Evolutionary conservation across 805 yeast species (phyloP), one percentile per base, ranked within the genome.

Genomic region (Cyberlindnera meyerae): DNA sequence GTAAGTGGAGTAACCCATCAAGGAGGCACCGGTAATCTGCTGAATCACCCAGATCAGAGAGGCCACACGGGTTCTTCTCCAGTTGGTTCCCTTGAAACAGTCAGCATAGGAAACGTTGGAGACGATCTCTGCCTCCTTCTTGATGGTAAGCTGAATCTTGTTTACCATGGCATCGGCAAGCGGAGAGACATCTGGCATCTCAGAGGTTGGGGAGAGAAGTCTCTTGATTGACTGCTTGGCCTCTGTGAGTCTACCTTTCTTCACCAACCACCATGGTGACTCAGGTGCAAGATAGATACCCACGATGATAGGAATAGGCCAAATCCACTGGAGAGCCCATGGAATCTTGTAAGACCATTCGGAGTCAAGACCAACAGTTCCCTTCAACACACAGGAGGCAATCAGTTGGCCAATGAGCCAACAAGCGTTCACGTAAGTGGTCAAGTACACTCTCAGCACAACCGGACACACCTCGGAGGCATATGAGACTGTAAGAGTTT

Each of bases 201-300:
- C 33, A 6, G 29, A 4, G 17, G 28, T 42, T 11, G 33, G 33
- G 4, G 42, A 31, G 1, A 49, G 27, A 6, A 51, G 15, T 38
- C 53, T 52, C 44, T 52, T 52, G 30, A 64, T 37, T 11, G 62
- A 48, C 9, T 40, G 35, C 34, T 51, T 57, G 18, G 71, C 71
- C 14, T 65, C 65, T 4, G 42, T 56, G 16, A 42, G 28, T 34
- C 49, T 48, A 11, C 65, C 66, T 21, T 57, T 56, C 40, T 59
- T 65, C 20, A 61, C 61, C 35, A 67, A 53, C 66, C 64, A 67
- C 70, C 70, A 68, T 11, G 75, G 75, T 8, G 71, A 65, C 33
- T 69, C 73, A 1, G 74, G 73, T 16, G 71, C 66, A 11, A 65
- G 47, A 36, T 38, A 62, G 18, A 65, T 58, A 31, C 60, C 61